Evolutionary conservation across 2,329 filamentous ascomycete species (phyloP).

Genomic region (Apiospora marii): DNA sequence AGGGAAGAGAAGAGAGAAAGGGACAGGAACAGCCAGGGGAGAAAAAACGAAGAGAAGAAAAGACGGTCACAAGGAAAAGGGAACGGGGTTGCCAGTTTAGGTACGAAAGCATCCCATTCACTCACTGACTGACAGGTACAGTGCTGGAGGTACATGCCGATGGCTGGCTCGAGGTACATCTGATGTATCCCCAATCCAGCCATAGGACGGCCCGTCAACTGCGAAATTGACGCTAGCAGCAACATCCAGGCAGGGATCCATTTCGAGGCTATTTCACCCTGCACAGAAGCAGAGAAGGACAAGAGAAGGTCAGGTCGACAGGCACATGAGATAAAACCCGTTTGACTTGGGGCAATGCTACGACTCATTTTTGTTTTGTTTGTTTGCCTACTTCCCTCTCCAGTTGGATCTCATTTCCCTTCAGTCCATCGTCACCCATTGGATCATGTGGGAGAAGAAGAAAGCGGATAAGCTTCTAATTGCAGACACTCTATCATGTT

Average conservation of each 20-base stretch:
- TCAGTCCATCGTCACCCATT: background rate
- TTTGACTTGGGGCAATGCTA: background rate
- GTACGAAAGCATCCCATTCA: slow-evolving; percentile 31
- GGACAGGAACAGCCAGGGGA: slow-evolving; percentile 20
- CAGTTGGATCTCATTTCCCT: slow-evolving; percentile 8
- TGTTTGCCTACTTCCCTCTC: background rate
- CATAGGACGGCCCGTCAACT: slow-evolving; percentile 24
- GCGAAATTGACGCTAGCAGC: slow-evolving; percentile 19
- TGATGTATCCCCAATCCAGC: slow-evolving; percentile 11
- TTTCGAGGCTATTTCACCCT: slow-evolving; percentile 21
- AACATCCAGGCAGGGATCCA: slow-evolving; percentile 16
- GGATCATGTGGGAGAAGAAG: slow-evolving; percentile 11
- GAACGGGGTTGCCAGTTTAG: slow-evolving; percentile 42
- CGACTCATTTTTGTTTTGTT: background rate
- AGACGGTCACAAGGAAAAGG: slow-evolving; percentile 40
- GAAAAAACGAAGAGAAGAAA: slow-evolving; percentile 31
- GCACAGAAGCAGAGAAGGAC: background rate
- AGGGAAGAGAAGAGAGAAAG: slow-evolving; percentile 23
- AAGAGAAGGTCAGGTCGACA: background rate
- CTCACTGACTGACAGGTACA: slow-evolving; percentile 24
- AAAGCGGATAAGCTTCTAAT: slow-evolving; percentile 19
- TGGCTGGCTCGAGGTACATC: slow-evolving; percentile 27
- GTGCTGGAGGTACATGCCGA: slow-evolving; percentile 19
- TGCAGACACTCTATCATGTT: slow-evolving; percentile 18
- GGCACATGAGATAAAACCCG: background rate